Conservation (phyloP, 2,329 filamentous ascomycete genomes). For the Helotiales sp. region DNA sequence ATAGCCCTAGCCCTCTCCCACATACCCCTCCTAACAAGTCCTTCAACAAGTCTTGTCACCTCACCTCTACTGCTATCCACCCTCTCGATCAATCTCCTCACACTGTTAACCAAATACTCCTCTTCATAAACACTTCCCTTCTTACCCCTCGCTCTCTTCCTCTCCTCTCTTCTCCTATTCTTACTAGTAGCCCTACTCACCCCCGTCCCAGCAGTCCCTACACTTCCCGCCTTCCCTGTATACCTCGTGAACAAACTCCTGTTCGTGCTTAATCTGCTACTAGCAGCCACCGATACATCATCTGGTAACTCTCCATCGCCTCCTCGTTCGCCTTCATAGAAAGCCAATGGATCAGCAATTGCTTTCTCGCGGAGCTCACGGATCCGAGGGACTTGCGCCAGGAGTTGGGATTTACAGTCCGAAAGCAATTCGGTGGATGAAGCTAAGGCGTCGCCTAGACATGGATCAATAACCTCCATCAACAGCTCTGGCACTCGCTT, state of each 20-base stretch:
- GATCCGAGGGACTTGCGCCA: slow-evolving; percentile 83
- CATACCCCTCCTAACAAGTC: slow-evolving; percentile 79
- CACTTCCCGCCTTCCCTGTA: slow-evolving; percentile 63
- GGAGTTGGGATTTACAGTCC: slow-evolving; percentile 85
- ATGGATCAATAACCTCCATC: slow-evolving; percentile 66
- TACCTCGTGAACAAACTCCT: slow-evolving; percentile 93
- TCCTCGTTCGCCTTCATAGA: slow-evolving; percentile 76
- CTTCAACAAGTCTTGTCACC: slow-evolving; percentile 71
- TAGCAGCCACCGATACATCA: slow-evolving; percentile 85
- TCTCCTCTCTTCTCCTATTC: slow-evolving; percentile 86
- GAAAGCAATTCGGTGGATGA: slow-evolving; percentile 87
- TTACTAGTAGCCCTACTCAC: slow-evolving; percentile 80
- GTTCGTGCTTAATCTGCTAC: slow-evolving; percentile 75
- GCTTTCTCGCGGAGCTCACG: slow-evolving; percentile 80
- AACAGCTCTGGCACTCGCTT: slow-evolving; percentile 64
- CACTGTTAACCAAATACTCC: slow-evolving; percentile 90
- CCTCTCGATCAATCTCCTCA: slow-evolving; percentile 79
- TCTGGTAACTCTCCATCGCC: slow-evolving; percentile 75
- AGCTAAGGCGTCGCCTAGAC: slow-evolving; percentile 77
- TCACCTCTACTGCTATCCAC: slow-evolving; percentile 74
- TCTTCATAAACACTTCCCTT: slow-evolving; percentile 98
- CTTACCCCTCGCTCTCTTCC: slow-evolving; percentile 90
- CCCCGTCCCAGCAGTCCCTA: slow-evolving; percentile 69
- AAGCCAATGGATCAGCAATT: slow-evolving; percentile 79
- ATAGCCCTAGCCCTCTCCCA: slow-evolving; percentile 80